Evolutionary conservation across 1,284 basidiomycete genomes (phyloP).

Genomic region (Xanthoconium separans): DNA sequence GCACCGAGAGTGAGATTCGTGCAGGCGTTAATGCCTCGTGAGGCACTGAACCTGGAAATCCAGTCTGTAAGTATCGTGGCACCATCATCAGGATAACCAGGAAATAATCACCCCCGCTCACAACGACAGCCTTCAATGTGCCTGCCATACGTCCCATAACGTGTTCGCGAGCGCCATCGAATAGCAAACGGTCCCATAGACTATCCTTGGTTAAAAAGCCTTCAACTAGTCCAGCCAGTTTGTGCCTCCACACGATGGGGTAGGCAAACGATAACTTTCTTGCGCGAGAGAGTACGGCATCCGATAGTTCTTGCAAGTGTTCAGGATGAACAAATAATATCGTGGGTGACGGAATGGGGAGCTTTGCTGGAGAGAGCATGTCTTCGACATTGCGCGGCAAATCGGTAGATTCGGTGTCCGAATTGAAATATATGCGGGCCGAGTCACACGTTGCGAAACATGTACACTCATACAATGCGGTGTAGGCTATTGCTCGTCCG

Average conservation of each 20-base stretch:
- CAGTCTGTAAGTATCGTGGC: conserved; percentile 5
- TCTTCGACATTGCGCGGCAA: conserved; percentile 42
- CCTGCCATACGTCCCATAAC: conserved; percentile 58
- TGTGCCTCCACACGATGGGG: conserved; percentile 70
- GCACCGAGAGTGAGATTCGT: conserved; percentile 69
- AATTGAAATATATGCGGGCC: conserved; percentile 46
- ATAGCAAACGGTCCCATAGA: conserved; percentile 75
- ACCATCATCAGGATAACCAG: not conserved
- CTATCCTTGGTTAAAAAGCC: conserved; percentile 74
- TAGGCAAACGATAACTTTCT: conserved; percentile 51
- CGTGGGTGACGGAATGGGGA: conserved; percentile 67
- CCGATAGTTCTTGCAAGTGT: conserved; percentile 53
- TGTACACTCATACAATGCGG: conserved; percentile 69
- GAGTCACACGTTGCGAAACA: conserved; percentile 66
- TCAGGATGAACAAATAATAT: conserved; percentile 60
- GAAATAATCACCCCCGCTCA: conserved; percentile 56
- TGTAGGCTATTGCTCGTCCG: conserved; percentile 71
- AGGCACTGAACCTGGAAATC: conserved; percentile 37
- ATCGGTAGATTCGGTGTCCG: conserved; percentile 3
- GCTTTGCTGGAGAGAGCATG: conserved; percentile 44
- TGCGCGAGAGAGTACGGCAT: conserved; percentile 51
- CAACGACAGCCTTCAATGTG: conserved; percentile 59
- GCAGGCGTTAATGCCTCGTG: conserved; percentile 51
- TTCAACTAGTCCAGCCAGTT: conserved; percentile 59
- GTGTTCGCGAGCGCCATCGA: conserved; percentile 60